phyloP scores from a whole-genome alignment of 345 rosid genomes.

The Euphorbia pulcherrima region DNA sequence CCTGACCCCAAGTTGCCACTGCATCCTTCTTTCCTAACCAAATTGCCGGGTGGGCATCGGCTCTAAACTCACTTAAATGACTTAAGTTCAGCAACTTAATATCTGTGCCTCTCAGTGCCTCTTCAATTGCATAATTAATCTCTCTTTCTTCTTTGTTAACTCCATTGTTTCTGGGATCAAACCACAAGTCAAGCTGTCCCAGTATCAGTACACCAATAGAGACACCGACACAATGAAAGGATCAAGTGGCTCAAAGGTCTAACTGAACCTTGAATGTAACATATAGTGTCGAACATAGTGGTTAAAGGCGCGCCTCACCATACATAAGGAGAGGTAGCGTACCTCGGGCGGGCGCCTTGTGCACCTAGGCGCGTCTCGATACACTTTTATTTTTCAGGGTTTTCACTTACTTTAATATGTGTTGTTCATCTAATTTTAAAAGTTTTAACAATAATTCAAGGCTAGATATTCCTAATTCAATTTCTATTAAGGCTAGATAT shows the following conservation, averaged over 20 bases:
- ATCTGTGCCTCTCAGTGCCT: slow-evolving; percentile 41
- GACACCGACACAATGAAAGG: background rate
- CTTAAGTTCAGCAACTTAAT: slow-evolving; percentile 63
- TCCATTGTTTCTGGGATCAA: slow-evolving; percentile 84
- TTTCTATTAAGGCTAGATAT: too few species aligned
- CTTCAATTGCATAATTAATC: slow-evolving; percentile 51
- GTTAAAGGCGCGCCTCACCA: too few species aligned
- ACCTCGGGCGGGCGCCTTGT: too few species aligned
- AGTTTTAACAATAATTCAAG: too few species aligned
- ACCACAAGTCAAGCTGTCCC: slow-evolving; percentile 89
- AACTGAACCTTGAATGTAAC: background rate
- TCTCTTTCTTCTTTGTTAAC: slow-evolving; percentile 80
- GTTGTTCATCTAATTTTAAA: too few species aligned
- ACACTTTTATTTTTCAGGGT: too few species aligned
- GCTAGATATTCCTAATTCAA: too few species aligned
- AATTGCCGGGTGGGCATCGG: slow-evolving; percentile 91
- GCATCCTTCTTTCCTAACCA: slow-evolving; percentile 95
- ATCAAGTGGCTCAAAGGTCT: background rate
- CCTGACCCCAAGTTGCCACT: slow-evolving; percentile 87
- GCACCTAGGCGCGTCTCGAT: too few species aligned
- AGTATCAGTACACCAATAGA: slow-evolving; percentile 25
- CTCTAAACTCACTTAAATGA: slow-evolving; percentile 81
- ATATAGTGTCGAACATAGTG: background rate
- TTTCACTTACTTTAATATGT: too few species aligned
- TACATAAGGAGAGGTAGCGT: too few species aligned